Percentiles rank a stretch among this genome's conserved stretches.
Conservation (phyloP, 192 early-diverging fungal genomes). For the Linnemannia hyalina region DNA sequence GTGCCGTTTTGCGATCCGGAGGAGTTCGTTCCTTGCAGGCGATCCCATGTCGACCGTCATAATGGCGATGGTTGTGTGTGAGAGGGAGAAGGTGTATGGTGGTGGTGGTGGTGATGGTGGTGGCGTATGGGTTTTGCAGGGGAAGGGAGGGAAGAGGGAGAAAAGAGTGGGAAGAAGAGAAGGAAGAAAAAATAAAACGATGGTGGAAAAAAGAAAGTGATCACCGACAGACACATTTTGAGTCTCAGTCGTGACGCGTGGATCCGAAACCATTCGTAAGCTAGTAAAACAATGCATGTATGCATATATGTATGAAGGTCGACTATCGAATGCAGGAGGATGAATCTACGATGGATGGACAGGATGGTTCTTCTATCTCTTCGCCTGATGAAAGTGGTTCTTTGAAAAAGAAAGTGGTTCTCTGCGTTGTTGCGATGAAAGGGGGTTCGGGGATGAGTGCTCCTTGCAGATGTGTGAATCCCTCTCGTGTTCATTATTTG, state of each 20-base stretch:
- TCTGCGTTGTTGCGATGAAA: too few relatives aligned
- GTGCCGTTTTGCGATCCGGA: constrained; percentile 23
- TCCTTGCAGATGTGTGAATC: too few relatives aligned
- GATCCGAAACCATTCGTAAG: neutral
- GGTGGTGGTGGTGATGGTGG: neutral
- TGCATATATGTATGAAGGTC: too few relatives aligned
- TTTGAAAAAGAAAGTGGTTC: too few relatives aligned
- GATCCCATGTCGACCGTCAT: constrained; percentile 16
- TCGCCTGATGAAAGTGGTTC: too few relatives aligned
- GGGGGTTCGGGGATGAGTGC: too few relatives aligned
- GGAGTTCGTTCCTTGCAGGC: constrained; percentile 17
- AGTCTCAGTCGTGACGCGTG: constrained; percentile 5
- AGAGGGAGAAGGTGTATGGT: neutral
- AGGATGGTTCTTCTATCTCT: too few relatives aligned
- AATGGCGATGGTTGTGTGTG: neutral
- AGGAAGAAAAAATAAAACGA: neutral
- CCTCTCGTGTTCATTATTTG: too few relatives aligned
- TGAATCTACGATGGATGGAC: too few relatives aligned
- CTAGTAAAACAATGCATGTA: too few relatives aligned
- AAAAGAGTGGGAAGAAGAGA: neutral
- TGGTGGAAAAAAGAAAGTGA: neutral
- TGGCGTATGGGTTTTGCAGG: neutral
- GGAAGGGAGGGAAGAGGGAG: neutral
- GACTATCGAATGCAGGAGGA: too few relatives aligned
- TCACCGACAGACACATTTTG: neutral